Evolutionary conservation across 768 basidiomycete genomes (phyloP), one percentile per base, ranked within the genome.

Genomic region (Boletales sp.): DNA sequence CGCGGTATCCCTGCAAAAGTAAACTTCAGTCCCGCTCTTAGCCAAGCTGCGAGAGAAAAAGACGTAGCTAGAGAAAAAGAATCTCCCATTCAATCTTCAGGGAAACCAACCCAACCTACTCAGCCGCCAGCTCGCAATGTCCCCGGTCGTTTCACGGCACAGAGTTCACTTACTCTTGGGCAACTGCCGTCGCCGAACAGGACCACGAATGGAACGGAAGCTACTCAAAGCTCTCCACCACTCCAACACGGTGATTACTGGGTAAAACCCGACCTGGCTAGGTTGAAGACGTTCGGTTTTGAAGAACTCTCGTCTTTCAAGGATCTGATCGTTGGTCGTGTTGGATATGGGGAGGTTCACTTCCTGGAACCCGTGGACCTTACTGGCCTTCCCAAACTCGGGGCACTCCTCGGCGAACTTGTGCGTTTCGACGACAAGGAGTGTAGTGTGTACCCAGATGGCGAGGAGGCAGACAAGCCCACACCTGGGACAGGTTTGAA

Each of bases 381-480:
- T 50, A 97, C 94, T 21, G 84, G 86, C 19, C 73, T 95, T 42
- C 73, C 83, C 14, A 86, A 85, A 62, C 78, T 98, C 35, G 81
- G 83, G 8, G 83, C 86, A 35, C 80, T 99, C 30, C 75, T 93
- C 5, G 95, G 94, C n/a, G 83, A 85, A 49, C 79, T 93, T 51
- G 81, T 98, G 21, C 78, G 86, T 40, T 94, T 99, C 65, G 86
- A 90, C 52, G 86, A 92, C 66, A 90, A 89, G 74, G 92, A 94
- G 66, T 90, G 91, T 62, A 87, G 83, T 42, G 94, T 98, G 34
- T 98, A 99, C 67, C 91, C 93, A 1, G 94, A 95, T 53, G 83
- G 82, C 50, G 85, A 87, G 45, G 85, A 89, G n/a, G 80, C 78
- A 40, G 84, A 89, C 60, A 94, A 94, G 69, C 91, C 92, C 0